phyloP scores from a whole-genome alignment of 75 land plant species.

The Sequoia sempervirens region DNA sequence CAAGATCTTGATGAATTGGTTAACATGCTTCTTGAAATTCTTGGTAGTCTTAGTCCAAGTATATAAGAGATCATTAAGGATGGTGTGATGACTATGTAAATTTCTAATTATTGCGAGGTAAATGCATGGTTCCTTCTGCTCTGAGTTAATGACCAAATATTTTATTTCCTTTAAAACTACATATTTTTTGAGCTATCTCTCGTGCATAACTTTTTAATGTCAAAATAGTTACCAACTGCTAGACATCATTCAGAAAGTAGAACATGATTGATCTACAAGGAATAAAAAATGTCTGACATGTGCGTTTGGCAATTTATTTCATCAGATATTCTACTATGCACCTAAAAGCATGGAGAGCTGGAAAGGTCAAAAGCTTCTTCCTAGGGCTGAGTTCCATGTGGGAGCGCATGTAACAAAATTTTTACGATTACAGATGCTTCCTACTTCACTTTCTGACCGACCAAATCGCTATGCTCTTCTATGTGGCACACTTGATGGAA shows the following conservation, averaged over 20 bases:
- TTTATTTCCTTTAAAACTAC: neutral
- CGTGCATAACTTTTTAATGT: neutral
- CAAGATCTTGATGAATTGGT: neutral
- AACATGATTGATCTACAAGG: neutral
- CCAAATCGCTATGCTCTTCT: slow-evolving; percentile 83
- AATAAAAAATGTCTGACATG: neutral
- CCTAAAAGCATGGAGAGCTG: slow-evolving; percentile 94
- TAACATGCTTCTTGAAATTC: neutral
- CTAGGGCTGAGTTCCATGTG: slow-evolving; percentile 92
- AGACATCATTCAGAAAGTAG: neutral
- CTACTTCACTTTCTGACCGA: slow-evolving; percentile 56
- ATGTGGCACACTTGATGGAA: slow-evolving; percentile 94
- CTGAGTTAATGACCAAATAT: neutral
- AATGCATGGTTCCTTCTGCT: neutral
- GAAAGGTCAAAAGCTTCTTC: slow-evolving; percentile 98
- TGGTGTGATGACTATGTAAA: neutral
- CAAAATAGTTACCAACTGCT: neutral
- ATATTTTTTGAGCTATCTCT: neutral
- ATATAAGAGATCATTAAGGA: neutral
- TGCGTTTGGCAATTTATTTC: neutral
- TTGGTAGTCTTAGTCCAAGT: neutral
- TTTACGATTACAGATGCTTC: slow-evolving; percentile 83
- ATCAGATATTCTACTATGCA: slow-evolving; percentile 92
- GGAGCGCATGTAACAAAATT: slow-evolving; percentile 92
- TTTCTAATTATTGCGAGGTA: neutral